phyloP scores from a whole-genome alignment of 805 yeast species.

The Ogataea corticis region DNA sequence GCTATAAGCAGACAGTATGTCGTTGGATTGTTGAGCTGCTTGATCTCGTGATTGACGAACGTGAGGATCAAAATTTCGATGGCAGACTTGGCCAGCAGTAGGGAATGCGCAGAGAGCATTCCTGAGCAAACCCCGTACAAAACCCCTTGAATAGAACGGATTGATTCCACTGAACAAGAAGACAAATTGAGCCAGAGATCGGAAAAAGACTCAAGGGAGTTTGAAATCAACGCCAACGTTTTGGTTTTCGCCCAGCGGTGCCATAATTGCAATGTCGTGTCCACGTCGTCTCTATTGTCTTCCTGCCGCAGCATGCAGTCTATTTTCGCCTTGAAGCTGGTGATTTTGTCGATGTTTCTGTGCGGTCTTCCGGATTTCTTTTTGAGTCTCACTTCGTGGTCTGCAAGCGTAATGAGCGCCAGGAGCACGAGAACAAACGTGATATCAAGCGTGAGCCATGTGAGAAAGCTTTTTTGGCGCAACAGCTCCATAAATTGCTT shows the following conservation, averaged over 20 bases:
- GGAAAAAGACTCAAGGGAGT: not conserved
- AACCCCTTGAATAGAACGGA: slow-evolving; percentile 51
- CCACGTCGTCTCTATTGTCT: not conserved
- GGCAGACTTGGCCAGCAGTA: slow-evolving; percentile 80
- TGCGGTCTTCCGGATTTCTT: slow-evolving; percentile 6
- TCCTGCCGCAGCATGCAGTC: not conserved
- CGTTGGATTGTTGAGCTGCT: slow-evolving; percentile 37
- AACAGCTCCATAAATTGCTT: slow-evolving; percentile 47
- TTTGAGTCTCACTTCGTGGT: slow-evolving; percentile 12
- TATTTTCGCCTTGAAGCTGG: slow-evolving; percentile 3
- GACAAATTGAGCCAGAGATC: slow-evolving; percentile 8
- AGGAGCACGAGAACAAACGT: slow-evolving; percentile 31
- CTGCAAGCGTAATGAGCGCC: slow-evolving; percentile 29
- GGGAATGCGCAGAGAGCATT: slow-evolving; percentile 79
- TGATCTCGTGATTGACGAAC: slow-evolving; percentile 33
- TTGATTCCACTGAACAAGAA: slow-evolving; percentile 11
- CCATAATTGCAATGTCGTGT: not conserved
- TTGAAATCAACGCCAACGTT: not conserved
- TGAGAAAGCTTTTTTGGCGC: slow-evolving; percentile 46
- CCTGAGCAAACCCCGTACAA: slow-evolving; percentile 72
- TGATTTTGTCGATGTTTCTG: slow-evolving; percentile 5
- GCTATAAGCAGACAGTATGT: slow-evolving; percentile 52
- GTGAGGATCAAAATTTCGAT: slow-evolving; percentile 64
- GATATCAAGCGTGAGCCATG: slow-evolving; percentile 53
- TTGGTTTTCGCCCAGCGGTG: not conserved